Evolutionary conservation across 1,284 basidiomycete species (phyloP).

Genomic region (Pseudozyma thailandica): DNA sequence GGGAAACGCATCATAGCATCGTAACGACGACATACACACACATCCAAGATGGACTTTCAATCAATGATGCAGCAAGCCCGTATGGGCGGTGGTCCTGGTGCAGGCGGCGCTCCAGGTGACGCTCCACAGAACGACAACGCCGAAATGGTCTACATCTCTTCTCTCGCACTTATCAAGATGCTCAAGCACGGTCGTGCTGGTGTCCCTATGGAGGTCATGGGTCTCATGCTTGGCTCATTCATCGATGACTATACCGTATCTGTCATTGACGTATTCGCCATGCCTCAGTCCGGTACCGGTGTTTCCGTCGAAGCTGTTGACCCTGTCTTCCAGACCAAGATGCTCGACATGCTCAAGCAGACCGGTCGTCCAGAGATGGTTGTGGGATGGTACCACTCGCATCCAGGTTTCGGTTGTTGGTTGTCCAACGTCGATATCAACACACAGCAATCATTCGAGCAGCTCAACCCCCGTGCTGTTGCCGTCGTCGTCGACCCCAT

Average conservation of each 20-base stretch:
- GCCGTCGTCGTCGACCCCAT: slow-evolving; percentile 99
- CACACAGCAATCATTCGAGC: slow-evolving; percentile 99
- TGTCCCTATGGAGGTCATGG: slow-evolving; percentile 99
- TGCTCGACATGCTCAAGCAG: slow-evolving; percentile 99
- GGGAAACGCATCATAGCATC: background rate
- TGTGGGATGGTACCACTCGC: slow-evolving; percentile 99
- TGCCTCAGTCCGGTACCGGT: slow-evolving; percentile 98
- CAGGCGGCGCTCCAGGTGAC: slow-evolving; percentile 51
- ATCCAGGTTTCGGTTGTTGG: slow-evolving; percentile 99
- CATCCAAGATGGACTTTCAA: slow-evolving; percentile 57
- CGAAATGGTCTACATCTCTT: slow-evolving; percentile 67
- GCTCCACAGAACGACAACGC: slow-evolving; percentile 69
- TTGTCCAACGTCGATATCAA: slow-evolving; percentile 98
- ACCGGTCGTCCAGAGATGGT: slow-evolving; percentile 98
- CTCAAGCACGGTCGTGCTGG: slow-evolving; percentile 98
- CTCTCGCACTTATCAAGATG: slow-evolving; percentile 75
- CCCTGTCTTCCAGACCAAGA: slow-evolving; percentile 97
- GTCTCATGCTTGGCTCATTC: slow-evolving; percentile 97
- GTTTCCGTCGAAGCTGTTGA: slow-evolving; percentile 99
- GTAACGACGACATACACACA: background rate
- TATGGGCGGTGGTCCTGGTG: slow-evolving; percentile 49
- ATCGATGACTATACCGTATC: slow-evolving; percentile 89
- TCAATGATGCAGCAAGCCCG: slow-evolving; percentile 63
- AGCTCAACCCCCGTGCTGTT: slow-evolving; percentile 91
- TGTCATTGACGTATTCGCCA: slow-evolving; percentile 98